Conservation (phyloP, 192 early-diverging fungal species). For the Anaeromyces robustus region DNA sequence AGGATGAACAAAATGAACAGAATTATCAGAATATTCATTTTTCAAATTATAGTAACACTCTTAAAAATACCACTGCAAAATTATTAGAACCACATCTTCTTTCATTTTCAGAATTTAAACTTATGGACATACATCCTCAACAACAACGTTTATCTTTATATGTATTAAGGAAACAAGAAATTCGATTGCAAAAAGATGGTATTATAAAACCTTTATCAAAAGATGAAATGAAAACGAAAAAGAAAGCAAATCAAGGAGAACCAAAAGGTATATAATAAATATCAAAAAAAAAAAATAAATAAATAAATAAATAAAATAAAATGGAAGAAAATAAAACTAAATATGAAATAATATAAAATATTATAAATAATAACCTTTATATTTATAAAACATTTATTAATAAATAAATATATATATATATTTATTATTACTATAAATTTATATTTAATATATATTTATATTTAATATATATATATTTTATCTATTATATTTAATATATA, state of each 20-base stretch:
- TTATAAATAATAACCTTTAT: too few species aligned
- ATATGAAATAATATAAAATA: too few species aligned
- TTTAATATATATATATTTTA: too few species aligned
- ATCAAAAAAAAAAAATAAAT: not conserved
- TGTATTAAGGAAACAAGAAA: not conserved
- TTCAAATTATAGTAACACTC: not conserved
- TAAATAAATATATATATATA: too few species aligned
- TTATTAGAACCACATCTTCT: not conserved
- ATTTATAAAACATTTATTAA: too few species aligned
- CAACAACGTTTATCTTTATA: not conserved
- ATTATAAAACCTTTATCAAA: not conserved
- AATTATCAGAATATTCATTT: not conserved
- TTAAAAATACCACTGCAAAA: not conserved
- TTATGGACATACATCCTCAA: not conserved
- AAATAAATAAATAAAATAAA: not conserved
- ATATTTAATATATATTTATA: too few species aligned
- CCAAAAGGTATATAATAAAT: not conserved
- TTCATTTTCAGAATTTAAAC: not conserved
- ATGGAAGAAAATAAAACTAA: too few species aligned
- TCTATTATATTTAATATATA: too few species aligned
- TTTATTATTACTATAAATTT: too few species aligned
- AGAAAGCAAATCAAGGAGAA: not conserved
- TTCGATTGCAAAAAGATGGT: not conserved
- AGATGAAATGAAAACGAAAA: not conserved
- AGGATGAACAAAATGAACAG: not conserved